These are phyloP conservation scores for Clarkia xantiana DNA, from an alignment of 345 rosid species.

Conservation along the genomic window DNA sequence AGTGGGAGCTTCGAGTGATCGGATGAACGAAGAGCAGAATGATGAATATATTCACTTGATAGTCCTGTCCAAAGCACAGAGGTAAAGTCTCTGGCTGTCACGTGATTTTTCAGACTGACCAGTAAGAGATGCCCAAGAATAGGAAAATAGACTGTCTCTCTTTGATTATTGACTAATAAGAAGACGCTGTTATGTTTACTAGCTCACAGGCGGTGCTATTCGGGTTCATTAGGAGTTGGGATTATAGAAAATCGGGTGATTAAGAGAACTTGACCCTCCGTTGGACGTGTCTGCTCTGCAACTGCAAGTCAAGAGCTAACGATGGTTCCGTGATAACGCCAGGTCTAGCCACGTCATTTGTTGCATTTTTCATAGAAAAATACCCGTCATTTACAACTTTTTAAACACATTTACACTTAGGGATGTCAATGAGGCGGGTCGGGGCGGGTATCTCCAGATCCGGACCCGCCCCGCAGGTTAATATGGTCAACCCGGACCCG, in stretches of 20 bases:
- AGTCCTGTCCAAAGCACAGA: no score
- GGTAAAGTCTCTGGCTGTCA: no score
- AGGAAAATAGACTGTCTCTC: neutral
- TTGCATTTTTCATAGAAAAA: no score
- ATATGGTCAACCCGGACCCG: no score
- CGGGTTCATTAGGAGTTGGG: neutral
- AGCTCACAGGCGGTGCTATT: neutral
- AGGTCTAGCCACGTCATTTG: no score
- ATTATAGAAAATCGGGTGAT: conserved; percentile 3
- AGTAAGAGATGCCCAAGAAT: neutral
- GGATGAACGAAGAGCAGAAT: no score
- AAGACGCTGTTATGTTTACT: neutral
- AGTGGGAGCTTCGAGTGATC: no score
- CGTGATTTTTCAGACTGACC: neutral
- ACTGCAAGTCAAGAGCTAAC: conserved; percentile 6
- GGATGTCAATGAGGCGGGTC: no score
- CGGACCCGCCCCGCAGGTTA: no score
- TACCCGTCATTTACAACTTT: no score
- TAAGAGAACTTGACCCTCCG: conserved; percentile 2
- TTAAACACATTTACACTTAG: no score
- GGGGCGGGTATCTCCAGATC: no score
- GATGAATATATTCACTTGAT: neutral
- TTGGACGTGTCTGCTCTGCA: conserved; percentile 4
- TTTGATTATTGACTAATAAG: neutral
- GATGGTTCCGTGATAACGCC: neutral